Base-by-base conservation (phyloP, 495 filamentous ascomycete species). In the Talaromyces adpressus region DNA sequence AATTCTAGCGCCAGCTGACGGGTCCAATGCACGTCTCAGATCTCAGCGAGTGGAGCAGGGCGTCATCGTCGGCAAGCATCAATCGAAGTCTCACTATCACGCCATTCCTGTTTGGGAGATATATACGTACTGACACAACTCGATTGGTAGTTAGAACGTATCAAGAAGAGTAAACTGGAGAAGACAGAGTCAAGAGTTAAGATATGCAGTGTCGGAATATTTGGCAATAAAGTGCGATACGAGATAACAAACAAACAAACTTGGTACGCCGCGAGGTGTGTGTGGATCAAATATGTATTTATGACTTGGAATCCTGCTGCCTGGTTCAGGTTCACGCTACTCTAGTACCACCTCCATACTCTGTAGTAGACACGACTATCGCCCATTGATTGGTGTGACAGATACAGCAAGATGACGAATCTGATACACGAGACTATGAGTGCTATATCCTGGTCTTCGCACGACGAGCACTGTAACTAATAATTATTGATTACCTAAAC, bases 1-100 rank as follows among this genome's bases (percentile, higher is more conserved):
- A 32, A 57, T 27, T 30, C 54, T 30, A 18, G 54, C 27, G 30
- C 12, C 29, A 18, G 29, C 8, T 32, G 56, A 32, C 30, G 57
- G 57, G 57, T 59, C 57, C 57, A 41, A 36, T 36, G 34, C 57
- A 59, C 57, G 57, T 59, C 57, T 59, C 57, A 22, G 57, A 59
- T 59, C 57, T 59, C 29, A 30, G 57, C 54, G 1, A 14, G 20
- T 30, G 30, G 57, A 36, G 57, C 27, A 2, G 18, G 41, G 45
- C 45, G 45, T 49, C 45, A 49, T 49, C 45, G 22, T 49, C 45
- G n/a, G 45, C 45, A 49, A 49, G 45, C 45, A 49, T 20, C 45
- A 49, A n/a, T 49, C 45, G 2, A 20, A 20, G 27, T 8, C 1
- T 1, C 45, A 20, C 45, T 20, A 45, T 30, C 12, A 45, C n/a